phyloP scores from a whole-genome alignment of 495 filamentous ascomycete species.

The Aspergillus saccharolyticus region DNA sequence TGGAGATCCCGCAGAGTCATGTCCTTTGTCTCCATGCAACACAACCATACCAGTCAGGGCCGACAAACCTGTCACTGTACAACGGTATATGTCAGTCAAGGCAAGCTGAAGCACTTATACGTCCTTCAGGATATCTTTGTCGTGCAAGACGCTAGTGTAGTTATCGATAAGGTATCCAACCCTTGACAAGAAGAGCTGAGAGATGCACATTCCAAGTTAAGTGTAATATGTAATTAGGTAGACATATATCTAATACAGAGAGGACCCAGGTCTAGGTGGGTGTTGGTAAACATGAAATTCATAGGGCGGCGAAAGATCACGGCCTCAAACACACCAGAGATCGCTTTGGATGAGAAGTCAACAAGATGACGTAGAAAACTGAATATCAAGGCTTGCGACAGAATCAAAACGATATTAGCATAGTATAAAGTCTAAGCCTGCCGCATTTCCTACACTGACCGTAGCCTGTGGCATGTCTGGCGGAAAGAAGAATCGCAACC shows the following conservation, averaged over 20 bases:
- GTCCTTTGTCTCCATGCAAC: neutral
- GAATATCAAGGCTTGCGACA: neutral
- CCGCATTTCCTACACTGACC: neutral
- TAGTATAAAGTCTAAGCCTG: neutral
- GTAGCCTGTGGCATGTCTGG: neutral
- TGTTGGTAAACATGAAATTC: no score
- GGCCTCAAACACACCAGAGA: neutral
- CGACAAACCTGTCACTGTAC: neutral
- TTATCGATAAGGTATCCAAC: neutral
- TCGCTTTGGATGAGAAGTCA: neutral
- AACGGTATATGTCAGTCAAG: neutral
- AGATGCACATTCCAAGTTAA: neutral
- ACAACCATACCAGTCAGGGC: neutral
- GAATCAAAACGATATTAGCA: neutral
- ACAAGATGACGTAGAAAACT: neutral
- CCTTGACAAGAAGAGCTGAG: neutral
- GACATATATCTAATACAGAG: neutral
- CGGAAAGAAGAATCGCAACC: neutral
- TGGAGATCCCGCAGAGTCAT: neutral
- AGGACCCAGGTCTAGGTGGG: no score
- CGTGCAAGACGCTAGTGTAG: neutral
- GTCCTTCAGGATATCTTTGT: neutral
- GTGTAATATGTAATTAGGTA: neutral
- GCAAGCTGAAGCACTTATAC: neutral
- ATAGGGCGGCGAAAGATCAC: neutral